Base-by-base conservation (phyloP, 257 asterid genomes). In the Salvia hispanica region DNA sequence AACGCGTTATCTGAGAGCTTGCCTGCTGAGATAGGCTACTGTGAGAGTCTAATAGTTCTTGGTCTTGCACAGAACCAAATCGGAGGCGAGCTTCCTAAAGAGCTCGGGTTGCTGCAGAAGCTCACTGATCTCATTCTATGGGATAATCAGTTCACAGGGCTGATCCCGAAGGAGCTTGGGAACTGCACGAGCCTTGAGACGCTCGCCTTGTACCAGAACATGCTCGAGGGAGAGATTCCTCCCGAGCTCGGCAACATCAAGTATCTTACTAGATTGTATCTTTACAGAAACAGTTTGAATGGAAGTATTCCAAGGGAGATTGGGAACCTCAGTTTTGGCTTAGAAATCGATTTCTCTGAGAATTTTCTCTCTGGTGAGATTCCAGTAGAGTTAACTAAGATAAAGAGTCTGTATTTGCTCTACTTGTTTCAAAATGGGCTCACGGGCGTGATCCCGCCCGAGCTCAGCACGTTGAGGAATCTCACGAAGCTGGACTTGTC, bases 331-430 rank as follows among this genome's bases (percentile, higher is more conserved):
- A 82, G 83, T 61, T 69, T 40, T 11, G 84, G 78, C 15, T 31
- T 66, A 33, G 91, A 92, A 21, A 87, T 92, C 34, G 98, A 89
- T 76, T 87, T 92, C 78, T 92, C 98, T 0, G 98, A 92, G 77
- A 92, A 92, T 76, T 51, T 54, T 72, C 74, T 92, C 74, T 76
- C 73, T 0, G 97, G 98, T 44, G 96, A 83, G 55, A 87, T 92
- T 39, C 98, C 98, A 6, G 57, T 65, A 0, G 97, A 89, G 69
- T 64, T 92, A 67, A 69, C 85, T 51, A 77, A 43, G 10, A 70
- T 92, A 71, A 83, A 74, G 75, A 76, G 79, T 31, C 73, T 92
- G 44, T 39, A 64, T 21, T 65, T 92, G 28, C 83, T 92, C 37
- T 77, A 84, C 79, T 78, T 92, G 79, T 92, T 92, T 66, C 82